These are phyloP conservation scores for Collariella sp. DNA, from an alignment of 495 filamentous ascomycete genomes.

Conservation along the genomic window DNA sequence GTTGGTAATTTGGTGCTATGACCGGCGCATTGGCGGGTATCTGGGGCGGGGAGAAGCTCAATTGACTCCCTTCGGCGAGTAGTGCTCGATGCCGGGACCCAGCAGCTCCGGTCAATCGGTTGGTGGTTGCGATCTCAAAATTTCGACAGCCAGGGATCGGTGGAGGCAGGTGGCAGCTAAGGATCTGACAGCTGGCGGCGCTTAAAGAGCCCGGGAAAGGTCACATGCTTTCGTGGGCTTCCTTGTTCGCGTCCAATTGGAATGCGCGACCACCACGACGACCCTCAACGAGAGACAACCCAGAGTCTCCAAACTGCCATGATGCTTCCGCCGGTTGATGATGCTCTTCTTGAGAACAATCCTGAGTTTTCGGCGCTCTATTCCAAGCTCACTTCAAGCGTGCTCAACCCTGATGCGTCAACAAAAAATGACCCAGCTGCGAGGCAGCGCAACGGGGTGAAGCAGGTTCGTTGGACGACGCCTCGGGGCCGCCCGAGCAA, in stretches of 20 bases:
- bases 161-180: slow-evolving; percentile 3
- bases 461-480: slow-evolving; percentile 28
- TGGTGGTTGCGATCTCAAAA: slow-evolving; percentile 11
- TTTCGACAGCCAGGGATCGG: slow-evolving; percentile 4
- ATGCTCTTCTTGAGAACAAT: slow-evolving; percentile 51
- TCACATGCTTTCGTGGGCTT: slow-evolving; percentile 22
- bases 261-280: slow-evolving; percentile 1
- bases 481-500: not conserved
- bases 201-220: not conserved
- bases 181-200: not conserved
- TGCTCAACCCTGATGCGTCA: slow-evolving; percentile 55
- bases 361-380: slow-evolving; percentile 58
- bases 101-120: not conserved
- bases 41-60: not conserved
- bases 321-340: slow-evolving; percentile 61
- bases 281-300: not conserved
- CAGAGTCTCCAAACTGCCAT: slow-evolving; percentile 8
- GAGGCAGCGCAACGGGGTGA: slow-evolving; percentile 45
- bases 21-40: slow-evolving; percentile 9
- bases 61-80: not conserved
- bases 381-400: slow-evolving; percentile 46
- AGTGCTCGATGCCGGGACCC: not conserved
- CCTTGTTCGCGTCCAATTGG: not conserved
- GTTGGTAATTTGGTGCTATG: not conserved
- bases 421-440: slow-evolving; percentile 46